These are phyloP conservation scores for Apophysomyces ossiformis DNA, from an alignment of 371 early-diverging fungal genomes.

Conservation along the genomic window DNA sequence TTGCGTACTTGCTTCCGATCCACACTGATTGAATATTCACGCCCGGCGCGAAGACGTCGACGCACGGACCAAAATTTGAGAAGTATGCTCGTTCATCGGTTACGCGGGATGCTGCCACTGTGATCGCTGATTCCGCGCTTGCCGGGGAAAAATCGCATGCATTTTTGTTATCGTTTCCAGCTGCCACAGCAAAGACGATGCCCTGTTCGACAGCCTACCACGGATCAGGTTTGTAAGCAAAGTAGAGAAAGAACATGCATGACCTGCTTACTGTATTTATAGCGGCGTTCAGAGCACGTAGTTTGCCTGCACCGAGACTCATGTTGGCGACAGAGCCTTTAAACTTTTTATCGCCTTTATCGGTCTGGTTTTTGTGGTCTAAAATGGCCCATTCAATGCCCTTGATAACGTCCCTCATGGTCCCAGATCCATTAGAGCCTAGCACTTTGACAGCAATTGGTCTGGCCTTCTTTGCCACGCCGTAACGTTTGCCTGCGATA, in stretches of 20 bases:
- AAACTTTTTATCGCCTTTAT: constrained; percentile 50
- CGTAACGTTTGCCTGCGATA: constrained; percentile 81
- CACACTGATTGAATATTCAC: constrained; percentile 87
- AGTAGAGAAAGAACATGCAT: background rate
- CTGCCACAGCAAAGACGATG: constrained; percentile 94
- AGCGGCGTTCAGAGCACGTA: constrained; percentile 79
- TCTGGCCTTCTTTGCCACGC: constrained; percentile 92
- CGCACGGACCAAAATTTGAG: constrained; percentile 90
- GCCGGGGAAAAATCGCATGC: constrained; percentile 97
- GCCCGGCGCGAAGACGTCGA: constrained; percentile 94
- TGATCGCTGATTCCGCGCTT: constrained; percentile 84
- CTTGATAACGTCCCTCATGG: constrained; percentile 73
- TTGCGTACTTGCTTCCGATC: constrained; percentile 75
- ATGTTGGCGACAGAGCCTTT: constrained; percentile 90
- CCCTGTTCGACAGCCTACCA: constrained; percentile 73
- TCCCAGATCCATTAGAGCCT: constrained; percentile 79
- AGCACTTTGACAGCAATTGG: constrained; percentile 91
- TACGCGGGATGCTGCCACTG: constrained; percentile 93
- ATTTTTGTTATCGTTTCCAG: constrained; percentile 93
- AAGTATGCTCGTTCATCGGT: constrained; percentile 86
- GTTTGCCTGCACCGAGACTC: constrained; percentile 88
- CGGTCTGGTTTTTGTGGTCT: constrained; percentile 48
- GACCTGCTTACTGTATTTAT: constrained; percentile 61
- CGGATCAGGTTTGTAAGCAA: background rate
- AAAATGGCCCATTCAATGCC: constrained; percentile 71